Evolutionary conservation across 1,284 basidiomycete species (phyloP).

Genomic region (Vanrija sp.): DNA sequence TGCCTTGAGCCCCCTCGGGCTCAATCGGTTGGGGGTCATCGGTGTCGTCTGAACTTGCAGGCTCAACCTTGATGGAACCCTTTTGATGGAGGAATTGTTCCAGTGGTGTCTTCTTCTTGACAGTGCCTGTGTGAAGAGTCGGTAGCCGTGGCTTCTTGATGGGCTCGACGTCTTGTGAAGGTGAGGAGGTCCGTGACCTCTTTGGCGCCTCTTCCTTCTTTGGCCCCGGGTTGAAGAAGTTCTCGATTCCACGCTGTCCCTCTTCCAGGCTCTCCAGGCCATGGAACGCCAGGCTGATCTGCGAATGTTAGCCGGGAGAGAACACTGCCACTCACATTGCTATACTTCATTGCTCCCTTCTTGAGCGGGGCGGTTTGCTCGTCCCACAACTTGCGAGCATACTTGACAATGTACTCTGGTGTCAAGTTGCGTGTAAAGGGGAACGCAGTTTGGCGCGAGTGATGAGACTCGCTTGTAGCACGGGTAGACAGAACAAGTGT

Average conservation of each 20-base stretch:
- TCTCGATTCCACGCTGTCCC: slow-evolving; percentile 81
- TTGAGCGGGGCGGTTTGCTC: slow-evolving; percentile 63
- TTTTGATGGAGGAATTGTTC: slow-evolving; percentile 25
- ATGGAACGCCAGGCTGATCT: slow-evolving; percentile 71
- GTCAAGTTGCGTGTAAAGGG: slow-evolving; percentile 71
- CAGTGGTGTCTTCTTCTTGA: slow-evolving; percentile 19
- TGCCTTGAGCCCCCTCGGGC: no score
- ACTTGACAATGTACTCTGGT: slow-evolving; percentile 70
- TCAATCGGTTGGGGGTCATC: no score
- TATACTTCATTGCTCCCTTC: slow-evolving; percentile 59
- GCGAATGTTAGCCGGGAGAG: not conserved
- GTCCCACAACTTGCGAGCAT: slow-evolving; percentile 79
- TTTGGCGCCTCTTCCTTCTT: slow-evolving; percentile 5
- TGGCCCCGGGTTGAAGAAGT: slow-evolving; percentile 60
- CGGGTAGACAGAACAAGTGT: slow-evolving; percentile 73
- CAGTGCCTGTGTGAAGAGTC: slow-evolving; percentile 20
- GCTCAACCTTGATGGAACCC: not conserved
- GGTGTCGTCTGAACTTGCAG: not conserved
- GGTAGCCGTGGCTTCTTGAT: slow-evolving; percentile 29
- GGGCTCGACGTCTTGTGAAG: slow-evolving; percentile 2
- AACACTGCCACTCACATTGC: slow-evolving; percentile 50
- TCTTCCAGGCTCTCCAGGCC: slow-evolving; percentile 74
- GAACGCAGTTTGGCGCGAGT: slow-evolving; percentile 77
- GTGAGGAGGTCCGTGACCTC: slow-evolving; percentile 2
- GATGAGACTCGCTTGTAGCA: slow-evolving; percentile 61